These are phyloP conservation scores for Eucalyptus shirleyi DNA, from an alignment of 345 rosid genomes.

Conservation along the genomic window DNA sequence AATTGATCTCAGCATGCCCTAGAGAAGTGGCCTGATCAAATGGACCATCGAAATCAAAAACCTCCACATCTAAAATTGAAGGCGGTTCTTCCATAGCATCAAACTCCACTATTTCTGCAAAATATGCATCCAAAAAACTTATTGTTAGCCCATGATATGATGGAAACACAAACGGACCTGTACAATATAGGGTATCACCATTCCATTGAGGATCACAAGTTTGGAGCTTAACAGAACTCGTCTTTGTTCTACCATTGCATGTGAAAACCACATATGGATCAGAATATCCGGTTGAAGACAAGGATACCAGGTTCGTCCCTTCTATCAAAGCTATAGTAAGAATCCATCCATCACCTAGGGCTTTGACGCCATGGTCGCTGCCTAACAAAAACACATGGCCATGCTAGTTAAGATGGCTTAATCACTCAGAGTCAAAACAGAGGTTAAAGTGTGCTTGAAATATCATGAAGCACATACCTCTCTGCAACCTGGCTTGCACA, in stretches of 20 bases:
- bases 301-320: slow-evolving; percentile 51
- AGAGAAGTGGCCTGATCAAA: slow-evolving; percentile 83
- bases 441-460: neutral
- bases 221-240: slow-evolving; percentile 85
- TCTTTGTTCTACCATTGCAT: slow-evolving; percentile 74
- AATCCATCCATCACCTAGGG: slow-evolving; percentile 83
- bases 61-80: slow-evolving; percentile 78
- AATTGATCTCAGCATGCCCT: slow-evolving; percentile 80
- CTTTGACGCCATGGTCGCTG: slow-evolving; percentile 52
- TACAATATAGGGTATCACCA: slow-evolving; percentile 25
- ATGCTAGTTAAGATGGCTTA: neutral
- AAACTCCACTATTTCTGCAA: slow-evolving; percentile 79
- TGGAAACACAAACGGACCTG: neutral
- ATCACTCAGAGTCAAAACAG: neutral
- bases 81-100: slow-evolving; percentile 97
- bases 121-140: neutral
- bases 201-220: slow-evolving; percentile 79
- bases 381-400: slow-evolving; percentile 15
- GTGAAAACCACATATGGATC: slow-evolving; percentile 83
- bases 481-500: slow-evolving; percentile 53
- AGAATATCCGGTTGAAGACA: slow-evolving; percentile 37
- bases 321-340: slow-evolving; percentile 78
- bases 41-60: slow-evolving; percentile 89
- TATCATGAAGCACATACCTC: slow-evolving; percentile 24
- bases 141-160: neutral